These are phyloP conservation scores for Peronospora tabacina DNA, from an alignment of 352 stramenopile genomes.

Conservation along the genomic window DNA sequence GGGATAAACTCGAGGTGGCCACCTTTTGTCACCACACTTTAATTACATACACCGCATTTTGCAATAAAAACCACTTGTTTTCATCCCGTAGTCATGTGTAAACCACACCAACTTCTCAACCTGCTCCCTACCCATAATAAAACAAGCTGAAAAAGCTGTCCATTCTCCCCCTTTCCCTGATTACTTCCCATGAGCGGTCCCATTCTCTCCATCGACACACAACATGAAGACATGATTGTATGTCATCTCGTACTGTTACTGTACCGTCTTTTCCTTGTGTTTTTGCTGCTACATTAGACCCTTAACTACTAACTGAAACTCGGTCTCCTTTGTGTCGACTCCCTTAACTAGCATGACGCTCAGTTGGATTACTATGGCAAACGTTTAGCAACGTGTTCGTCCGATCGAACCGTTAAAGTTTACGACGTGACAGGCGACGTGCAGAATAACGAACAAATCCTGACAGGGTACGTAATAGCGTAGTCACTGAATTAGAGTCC, in stretches of 20 bases:
- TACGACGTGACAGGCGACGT: conserved; percentile 91
- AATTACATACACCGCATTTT: too few relatives aligned
- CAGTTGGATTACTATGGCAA: conserved; percentile 99
- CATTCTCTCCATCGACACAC: conserved; percentile 91
- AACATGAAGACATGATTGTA: conserved; percentile 97
- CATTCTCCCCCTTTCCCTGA: conserved; percentile 8
- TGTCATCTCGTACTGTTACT: conserved; percentile 4
- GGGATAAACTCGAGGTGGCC: not conserved
- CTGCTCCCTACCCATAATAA: conserved; percentile 24
- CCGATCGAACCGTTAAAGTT: conserved; percentile 95
- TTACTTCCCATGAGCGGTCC: conserved; percentile 79
- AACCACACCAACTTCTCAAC: conserved; percentile 1
- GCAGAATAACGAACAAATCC: conserved; percentile 85
- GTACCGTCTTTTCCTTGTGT: not conserved
- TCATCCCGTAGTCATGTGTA: not conserved
- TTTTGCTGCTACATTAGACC: not conserved
- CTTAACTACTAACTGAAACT: too few relatives aligned
- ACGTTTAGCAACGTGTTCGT: conserved; percentile 97
- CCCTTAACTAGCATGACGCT: conserved; percentile 86
- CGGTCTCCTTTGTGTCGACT: too few relatives aligned
- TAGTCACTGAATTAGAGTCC: not conserved
- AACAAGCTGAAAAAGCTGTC: not conserved
- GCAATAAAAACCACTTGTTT: not conserved
- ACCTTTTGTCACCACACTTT: too few relatives aligned
- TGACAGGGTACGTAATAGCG: conserved; percentile 53